Base-by-base conservation (phyloP, 106 monocot species). In the Allium fistulosum region DNA sequence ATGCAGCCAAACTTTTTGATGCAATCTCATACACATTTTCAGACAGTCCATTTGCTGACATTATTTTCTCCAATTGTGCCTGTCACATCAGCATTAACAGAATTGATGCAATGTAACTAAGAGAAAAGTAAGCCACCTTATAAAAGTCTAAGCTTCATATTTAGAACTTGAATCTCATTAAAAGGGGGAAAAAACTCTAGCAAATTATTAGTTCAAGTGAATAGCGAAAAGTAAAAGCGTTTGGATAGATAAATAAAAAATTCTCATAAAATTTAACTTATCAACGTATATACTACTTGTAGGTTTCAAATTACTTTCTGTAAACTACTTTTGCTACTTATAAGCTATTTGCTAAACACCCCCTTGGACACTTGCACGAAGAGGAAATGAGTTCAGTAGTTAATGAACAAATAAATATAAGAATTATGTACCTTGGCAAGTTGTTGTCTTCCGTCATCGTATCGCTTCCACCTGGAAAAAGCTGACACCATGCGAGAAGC, bases 21-120 rank as follows among this genome's bases (percentile, higher is more conserved):
- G 96, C 96, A 26, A 97, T 97, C 79, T 97, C 96, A 53, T 97
- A 97, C 11, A 97, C 96, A 66, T 97, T 97, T 63, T 97, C 96
- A 11, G 96, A 97, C 0, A 97, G 76, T 46, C 92, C 96, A 61
- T 87, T 89, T 9, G 82, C 84, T 8, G 96, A 89, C 49, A 97
- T 69, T 69, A 92, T 92, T 85, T 71, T 92, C 80, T 97, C 84
- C 78, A 97, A 59, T 62, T 97, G 89, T 22, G 84, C 92, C 92
- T 97, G 85, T 58, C 10, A 65, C 49, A 65, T 48, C 11, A 65
- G 49, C 7, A 65, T 65, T 50, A 50, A 9, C 17, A 49, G 17
- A 3, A 65, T 37, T 18, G 17, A 65, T 63, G 9, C 11, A 46
- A 45, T 14, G 46, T 17, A 46, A 61, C 3, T 45, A 61, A 28